Conservation (phyloP, 2,329 filamentous ascomycete species). For the Penicillium griseofulvum region DNA sequence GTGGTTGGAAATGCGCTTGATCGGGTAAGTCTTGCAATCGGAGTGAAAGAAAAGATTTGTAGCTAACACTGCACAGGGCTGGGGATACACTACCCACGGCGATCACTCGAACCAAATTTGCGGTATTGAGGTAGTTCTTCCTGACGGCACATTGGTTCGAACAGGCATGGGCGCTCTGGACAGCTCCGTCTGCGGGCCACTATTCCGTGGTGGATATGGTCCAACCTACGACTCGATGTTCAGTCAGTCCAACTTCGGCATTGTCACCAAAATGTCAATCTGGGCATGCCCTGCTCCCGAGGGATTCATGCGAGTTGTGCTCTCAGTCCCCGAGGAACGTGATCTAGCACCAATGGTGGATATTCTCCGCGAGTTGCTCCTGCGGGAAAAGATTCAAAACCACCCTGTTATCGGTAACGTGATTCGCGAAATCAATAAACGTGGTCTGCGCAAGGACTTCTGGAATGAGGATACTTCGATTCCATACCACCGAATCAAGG, state of each 20-base stretch:
- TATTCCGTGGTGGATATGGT: background rate
- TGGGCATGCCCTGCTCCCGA: constrained; percentile 4
- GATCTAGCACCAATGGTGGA: background rate
- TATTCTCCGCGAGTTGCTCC: background rate
- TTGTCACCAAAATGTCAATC: constrained; percentile 18
- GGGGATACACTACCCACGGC: constrained; percentile 7
- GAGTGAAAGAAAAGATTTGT: background rate
- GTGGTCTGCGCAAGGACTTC: background rate
- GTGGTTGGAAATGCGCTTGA: constrained; percentile 5
- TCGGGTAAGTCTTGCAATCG: background rate
- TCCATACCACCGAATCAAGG: background rate
- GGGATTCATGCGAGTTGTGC: background rate
- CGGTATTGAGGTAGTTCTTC: constrained; percentile 14
- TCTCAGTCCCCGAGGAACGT: background rate
- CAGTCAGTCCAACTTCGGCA: constrained; percentile 16
- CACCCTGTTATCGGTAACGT: background rate
- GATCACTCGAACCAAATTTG: constrained; percentile 12
- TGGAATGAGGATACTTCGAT: background rate
- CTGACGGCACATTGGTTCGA: constrained; percentile 7
- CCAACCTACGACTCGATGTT: constrained; percentile 9
- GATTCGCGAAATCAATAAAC: background rate
- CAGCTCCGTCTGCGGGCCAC: background rate
- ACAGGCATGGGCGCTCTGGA: constrained; percentile 11
- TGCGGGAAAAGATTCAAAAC: background rate
- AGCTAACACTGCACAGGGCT: background rate